These are phyloP conservation scores for Tetrahymena thermophila DNA, from an alignment of 73 alveolate genomes.

Conservation along the genomic window DNA sequence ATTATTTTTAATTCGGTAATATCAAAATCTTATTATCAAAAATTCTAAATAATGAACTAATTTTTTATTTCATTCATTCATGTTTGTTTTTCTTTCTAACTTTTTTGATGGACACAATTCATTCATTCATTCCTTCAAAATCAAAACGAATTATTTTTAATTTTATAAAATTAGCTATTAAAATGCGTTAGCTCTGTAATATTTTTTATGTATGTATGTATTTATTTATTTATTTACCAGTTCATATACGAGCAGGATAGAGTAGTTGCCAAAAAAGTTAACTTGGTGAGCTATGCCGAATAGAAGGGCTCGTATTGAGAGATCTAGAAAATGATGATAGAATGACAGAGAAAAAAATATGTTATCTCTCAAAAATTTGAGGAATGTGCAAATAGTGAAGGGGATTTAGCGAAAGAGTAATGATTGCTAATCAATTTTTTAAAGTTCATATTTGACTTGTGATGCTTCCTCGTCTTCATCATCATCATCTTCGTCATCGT, in stretches of 20 bases:
- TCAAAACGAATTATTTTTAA: background rate
- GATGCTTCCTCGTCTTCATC: background rate
- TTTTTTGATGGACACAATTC: background rate
- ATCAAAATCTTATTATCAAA: background rate
- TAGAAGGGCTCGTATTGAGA: background rate
- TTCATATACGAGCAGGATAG: background rate
- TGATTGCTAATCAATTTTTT: background rate
- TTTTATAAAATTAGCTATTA: background rate
- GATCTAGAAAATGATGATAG: background rate
- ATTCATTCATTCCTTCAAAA: too few species aligned
- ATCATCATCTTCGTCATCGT: background rate
- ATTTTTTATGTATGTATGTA: too few species aligned
- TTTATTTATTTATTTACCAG: background rate
- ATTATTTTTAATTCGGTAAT: background rate
- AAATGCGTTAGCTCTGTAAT: background rate
- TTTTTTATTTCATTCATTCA: background rate
- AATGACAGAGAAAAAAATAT: background rate
- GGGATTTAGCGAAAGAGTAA: background rate
- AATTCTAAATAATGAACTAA: background rate
- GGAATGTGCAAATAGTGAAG: background rate
- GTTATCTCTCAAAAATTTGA: background rate
- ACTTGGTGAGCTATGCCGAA: background rate
- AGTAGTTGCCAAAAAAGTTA: background rate
- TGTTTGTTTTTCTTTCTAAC: background rate
- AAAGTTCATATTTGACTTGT: background rate